A percentile compares a stretch with the other conserved stretches of the same genome.
Evolutionary conservation across 805 yeast species (phyloP).

Genomic region (Sugiyamaella lignohabitans): DNA sequence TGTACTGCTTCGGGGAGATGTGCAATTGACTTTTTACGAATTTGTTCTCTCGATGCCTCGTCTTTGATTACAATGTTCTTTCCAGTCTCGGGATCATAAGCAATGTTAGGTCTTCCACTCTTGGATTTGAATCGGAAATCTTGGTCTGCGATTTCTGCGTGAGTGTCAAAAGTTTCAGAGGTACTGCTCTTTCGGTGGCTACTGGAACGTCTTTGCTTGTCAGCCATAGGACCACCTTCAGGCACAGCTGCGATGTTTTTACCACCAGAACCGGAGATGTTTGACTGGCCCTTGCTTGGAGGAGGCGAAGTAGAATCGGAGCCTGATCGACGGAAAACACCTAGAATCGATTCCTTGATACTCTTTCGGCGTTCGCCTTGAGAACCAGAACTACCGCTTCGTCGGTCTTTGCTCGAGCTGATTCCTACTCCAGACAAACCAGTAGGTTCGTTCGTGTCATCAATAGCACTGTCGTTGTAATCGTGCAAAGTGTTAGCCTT

Average conservation of each 20-base stretch:
- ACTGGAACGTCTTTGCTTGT: neutral
- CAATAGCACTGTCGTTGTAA: conserved; percentile 3
- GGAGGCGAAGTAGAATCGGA: neutral
- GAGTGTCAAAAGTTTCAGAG: neutral
- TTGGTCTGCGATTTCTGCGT: neutral
- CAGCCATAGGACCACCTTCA: neutral
- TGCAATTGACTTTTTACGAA: neutral
- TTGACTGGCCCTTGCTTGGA: neutral
- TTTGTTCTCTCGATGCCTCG: conserved; percentile 1
- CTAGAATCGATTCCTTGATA: conserved; percentile 9
- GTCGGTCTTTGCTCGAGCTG: neutral
- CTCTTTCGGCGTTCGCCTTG: conserved; percentile 4
- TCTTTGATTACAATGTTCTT: conserved; percentile 1
- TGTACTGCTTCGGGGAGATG: conserved; percentile 6
- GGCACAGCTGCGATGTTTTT: neutral
- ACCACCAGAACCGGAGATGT: neutral
- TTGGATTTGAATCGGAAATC: neutral
- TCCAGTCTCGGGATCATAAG: conserved; percentile 8
- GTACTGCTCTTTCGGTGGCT: conserved; percentile 1
- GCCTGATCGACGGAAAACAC: conserved; percentile 6
- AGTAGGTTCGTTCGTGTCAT: neutral
- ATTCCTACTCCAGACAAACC: neutral
- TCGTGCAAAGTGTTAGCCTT: too few relatives aligned
- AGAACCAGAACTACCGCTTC: conserved; percentile 1
- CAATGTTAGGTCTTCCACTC: conserved; percentile 1